Evolutionary conservation across 192 early-diverging fungal genomes (phyloP), one percentile per base, ranked within the genome.

Genomic region (Dissophora globulifera): DNA sequence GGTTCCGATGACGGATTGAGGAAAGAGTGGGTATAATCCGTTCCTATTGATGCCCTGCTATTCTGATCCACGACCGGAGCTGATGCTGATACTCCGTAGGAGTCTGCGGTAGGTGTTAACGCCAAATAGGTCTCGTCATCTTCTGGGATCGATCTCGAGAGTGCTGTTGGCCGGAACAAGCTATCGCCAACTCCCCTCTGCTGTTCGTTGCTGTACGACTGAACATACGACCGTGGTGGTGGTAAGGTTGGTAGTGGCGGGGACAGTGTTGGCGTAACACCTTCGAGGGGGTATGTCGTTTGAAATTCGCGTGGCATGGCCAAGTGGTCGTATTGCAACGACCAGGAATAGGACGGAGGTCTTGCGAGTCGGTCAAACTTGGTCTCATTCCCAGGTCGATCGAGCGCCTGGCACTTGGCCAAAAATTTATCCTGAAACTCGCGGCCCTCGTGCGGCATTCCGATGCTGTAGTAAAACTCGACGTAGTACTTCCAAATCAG

Each of bases 381-480:
- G 32, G 32, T 10, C 3, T 48, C 22, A 9, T 60, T 52, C 17
- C 45, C 58, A 42, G 20, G 2, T 22, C 22, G 55, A 43, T 61
- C 54, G 31, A 69, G 26, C 2, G 26, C 10, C 22, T 54, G 56
- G 38, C 62, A 66, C 46, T 67, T 40, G 23, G 66, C 45, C 50
- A 61, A 26, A 15, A 76, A 76, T 35, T n/a, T 38, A 2, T 53
- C 64, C 16, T 61, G 41, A n/a, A 76, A 76, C 1, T 66, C 58
- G 12, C 61, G 62, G 0, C 63, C 72, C 35, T 76, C 72, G 7
- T 61, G 58, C 5, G 61, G 63, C 58, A 66, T 67, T 13, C 52
- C 72, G 17, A 76, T 41, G 20, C 72, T 59, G 52, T 64, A 76
- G 27, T 67, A 76, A 46, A 76, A 76, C 53, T 76, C 72, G 25